Conservation (phyloP, 148 eudicot species). For the Simmondsia chinensis region DNA sequence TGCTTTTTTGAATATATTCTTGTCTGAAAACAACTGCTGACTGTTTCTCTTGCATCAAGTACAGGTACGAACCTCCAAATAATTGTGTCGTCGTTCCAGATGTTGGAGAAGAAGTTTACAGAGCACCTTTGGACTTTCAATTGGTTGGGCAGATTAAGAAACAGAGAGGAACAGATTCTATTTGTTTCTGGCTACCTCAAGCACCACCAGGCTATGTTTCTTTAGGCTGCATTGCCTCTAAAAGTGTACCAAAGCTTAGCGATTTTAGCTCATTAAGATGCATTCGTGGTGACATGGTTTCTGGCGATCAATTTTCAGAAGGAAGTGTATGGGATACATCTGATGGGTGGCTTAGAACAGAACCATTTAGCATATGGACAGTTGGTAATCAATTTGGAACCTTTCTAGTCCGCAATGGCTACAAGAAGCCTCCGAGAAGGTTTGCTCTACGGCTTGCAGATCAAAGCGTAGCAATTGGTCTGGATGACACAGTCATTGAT, state of each 20-base stretch:
- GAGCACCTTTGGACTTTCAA: constrained; percentile 54
- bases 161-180: constrained; percentile 48
- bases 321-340: constrained; percentile 87
- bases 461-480: constrained; percentile 42
- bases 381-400: constrained; percentile 77
- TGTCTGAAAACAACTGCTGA: not conserved
- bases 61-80: constrained; percentile 90
- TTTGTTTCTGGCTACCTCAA: constrained; percentile 92
- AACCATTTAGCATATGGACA: constrained; percentile 79
- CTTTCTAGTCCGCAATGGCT: constrained; percentile 66
- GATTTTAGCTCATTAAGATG: constrained; percentile 74
- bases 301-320: constrained; percentile 73
- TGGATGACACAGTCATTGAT: constrained; percentile 71
- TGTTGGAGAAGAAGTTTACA: constrained; percentile 59
- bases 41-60: constrained; percentile 5
- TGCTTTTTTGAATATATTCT: not conserved
- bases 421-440: constrained; percentile 82
- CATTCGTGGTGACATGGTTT: constrained; percentile 84
- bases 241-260: constrained; percentile 64
- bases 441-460: constrained; percentile 81
- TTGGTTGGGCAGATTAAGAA: constrained; percentile 77
- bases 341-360: constrained; percentile 41
- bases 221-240: constrained; percentile 85
- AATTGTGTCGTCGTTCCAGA: constrained; percentile 72
- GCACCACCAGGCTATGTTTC: constrained; percentile 94